These are phyloP conservation scores for Suhomyces bokatorum DNA, from an alignment of 1,139 yeast genomes.

Conservation along the genomic window DNA sequence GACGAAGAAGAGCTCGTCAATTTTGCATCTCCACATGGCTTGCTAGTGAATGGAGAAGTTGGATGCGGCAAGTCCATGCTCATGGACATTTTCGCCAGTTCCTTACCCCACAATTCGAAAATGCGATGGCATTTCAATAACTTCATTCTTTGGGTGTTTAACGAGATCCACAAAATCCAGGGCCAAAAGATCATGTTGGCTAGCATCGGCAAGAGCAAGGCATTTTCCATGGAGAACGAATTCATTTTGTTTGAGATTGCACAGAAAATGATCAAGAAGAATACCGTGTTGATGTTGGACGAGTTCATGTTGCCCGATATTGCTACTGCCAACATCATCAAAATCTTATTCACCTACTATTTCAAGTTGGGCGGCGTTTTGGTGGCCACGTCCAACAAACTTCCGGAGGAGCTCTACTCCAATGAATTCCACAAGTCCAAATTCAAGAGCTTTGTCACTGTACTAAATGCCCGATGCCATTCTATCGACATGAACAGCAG, in stretches of 20 bases:
- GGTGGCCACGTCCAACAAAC: constrained; percentile 69
- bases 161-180: constrained; percentile 59
- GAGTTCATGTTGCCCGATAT: constrained; percentile 76
- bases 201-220: constrained; percentile 5
- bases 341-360: constrained; percentile 63
- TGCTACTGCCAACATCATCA: constrained; percentile 69
- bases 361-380: constrained; percentile 74
- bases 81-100: constrained; percentile 68
- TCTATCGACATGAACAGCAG: constrained; percentile 61
- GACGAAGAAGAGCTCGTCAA: constrained; percentile 65
- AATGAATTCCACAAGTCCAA: constrained; percentile 61
- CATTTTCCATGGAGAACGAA: constrained; percentile 56
- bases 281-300: constrained; percentile 63
- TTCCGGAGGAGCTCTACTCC: constrained; percentile 70
- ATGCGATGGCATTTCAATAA: constrained; percentile 72
- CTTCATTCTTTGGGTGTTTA: constrained; percentile 67
- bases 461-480: constrained; percentile 61
- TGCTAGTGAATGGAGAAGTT: constrained; percentile 69
- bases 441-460: constrained; percentile 56
- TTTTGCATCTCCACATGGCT: constrained; percentile 62
- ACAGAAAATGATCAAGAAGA: constrained; percentile 58
- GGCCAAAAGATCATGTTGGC: constrained; percentile 24
- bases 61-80: constrained; percentile 78
- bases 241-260: constrained; percentile 68
- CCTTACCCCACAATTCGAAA: constrained; percentile 63